Evolutionary conservation across 2,329 filamentous ascomycete species (phyloP).

Genomic region (Epichloe festucae): DNA sequence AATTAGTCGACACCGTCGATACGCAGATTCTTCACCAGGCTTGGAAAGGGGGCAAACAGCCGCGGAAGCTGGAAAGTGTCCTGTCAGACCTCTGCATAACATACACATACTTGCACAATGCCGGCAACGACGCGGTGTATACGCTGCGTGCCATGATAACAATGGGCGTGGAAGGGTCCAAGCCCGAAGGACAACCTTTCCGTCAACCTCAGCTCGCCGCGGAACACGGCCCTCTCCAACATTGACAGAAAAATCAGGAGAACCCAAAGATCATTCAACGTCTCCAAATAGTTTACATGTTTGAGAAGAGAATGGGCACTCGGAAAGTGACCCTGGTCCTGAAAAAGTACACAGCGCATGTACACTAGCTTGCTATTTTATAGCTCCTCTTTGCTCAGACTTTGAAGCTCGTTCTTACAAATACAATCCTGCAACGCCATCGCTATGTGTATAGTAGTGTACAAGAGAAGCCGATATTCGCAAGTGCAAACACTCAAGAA

Average conservation of each 20-base stretch:
- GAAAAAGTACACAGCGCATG: neutral
- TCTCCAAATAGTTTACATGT: neutral
- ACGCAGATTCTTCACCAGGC: slow-evolving; percentile 59
- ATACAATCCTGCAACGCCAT: slow-evolving; percentile 24
- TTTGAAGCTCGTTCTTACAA: slow-evolving; percentile 12
- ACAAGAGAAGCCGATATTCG: slow-evolving; percentile 12
- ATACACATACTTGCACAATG: slow-evolving; percentile 65
- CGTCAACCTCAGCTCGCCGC: neutral
- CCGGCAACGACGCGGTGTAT: slow-evolving; percentile 73
- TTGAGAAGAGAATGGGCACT: slow-evolving; percentile 4
- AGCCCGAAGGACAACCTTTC: neutral
- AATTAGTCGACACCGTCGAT: slow-evolving; percentile 54
- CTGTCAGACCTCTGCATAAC: slow-evolving; percentile 51
- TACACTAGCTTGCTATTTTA: neutral
- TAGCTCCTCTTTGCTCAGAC: neutral
- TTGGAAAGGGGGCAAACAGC: slow-evolving; percentile 38
- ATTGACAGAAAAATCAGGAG: neutral
- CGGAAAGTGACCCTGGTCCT: neutral
- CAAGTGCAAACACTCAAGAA: too few species aligned
- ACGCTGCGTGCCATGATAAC: slow-evolving; percentile 62
- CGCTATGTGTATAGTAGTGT: slow-evolving; percentile 30
- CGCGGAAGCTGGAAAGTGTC: slow-evolving; percentile 45
- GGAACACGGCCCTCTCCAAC: neutral
- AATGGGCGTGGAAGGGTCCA: slow-evolving; percentile 15
- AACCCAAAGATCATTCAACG: too few species aligned